Base-by-base conservation (phyloP, 2,329 filamentous ascomycete species). In the Phoma sp. region DNA sequence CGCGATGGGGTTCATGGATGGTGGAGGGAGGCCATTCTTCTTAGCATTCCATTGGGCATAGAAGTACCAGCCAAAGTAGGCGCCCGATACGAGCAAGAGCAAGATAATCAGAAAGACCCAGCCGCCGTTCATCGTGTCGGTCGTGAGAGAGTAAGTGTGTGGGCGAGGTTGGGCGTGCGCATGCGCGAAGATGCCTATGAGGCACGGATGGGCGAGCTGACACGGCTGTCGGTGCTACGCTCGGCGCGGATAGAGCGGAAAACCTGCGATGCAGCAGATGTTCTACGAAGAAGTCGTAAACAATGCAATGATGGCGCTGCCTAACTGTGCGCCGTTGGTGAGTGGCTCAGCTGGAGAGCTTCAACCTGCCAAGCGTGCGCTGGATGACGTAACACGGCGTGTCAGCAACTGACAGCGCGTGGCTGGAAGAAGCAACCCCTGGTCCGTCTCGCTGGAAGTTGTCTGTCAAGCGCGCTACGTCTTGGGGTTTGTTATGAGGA, bases 31-130 rank as follows among this genome's bases (percentile, higher is more conserved):
- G 52, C 91, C 91, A 50, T 92, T 82, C 69, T 86, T 85, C 58
- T 86, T 83, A 45, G 90, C 90, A 66, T 88, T 88, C 65, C 88
- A 80, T 68, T 90, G 88, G 27, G 87, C 86, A 69, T 87, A 92
- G 67, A 86, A 75, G 56, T 91, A 78, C 86, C 88, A 93, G 68
- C 82, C 86, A 51, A 82, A 75, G 52, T 78, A 86, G 66, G 90
- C 72, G 67, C 89, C 30, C 64, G 89, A 70, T 52, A 62, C 46
- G 64, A 91, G 77, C 62, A 91, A 66, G 68, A 93, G 74, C 68
- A 91, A 82, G 70, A 96, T 86, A 73, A 92, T 83, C 77, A 93
- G 86, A 59, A 88, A 83, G 69, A 87, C 86, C 61, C 83, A 39
- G 61, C 69, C 64, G 64, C 70, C 72, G 68, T 73, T 73, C 70